These are phyloP conservation scores for Floccularia luteovirens DNA, from an alignment of 768 basidiomycete species.

Conservation along the genomic window DNA sequence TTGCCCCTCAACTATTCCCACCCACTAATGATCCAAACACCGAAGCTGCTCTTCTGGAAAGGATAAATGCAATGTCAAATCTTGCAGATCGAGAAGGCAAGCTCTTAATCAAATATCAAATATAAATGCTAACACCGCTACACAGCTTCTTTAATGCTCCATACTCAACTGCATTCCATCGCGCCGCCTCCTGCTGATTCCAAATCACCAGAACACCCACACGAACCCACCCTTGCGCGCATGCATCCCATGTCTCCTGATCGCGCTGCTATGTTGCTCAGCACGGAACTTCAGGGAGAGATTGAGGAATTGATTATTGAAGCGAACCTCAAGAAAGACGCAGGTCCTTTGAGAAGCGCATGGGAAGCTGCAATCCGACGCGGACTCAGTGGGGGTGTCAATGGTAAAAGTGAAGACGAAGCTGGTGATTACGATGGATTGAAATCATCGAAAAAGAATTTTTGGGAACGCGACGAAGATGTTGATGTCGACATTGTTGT, in stretches of 20 bases:
- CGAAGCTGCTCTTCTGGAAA: conserved; percentile 34
- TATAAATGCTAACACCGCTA: background rate
- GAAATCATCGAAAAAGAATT: too few relatives aligned
- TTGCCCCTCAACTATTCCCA: conserved; percentile 63
- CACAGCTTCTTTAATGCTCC: conserved; percentile 43
- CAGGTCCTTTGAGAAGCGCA: conserved; percentile 45
- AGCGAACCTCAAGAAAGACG: conserved; percentile 47
- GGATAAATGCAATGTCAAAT: conserved; percentile 30
- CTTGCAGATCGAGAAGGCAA: conserved; percentile 51
- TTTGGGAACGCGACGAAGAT: conserved; percentile 12
- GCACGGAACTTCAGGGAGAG: conserved; percentile 38
- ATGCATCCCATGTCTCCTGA: conserved; percentile 24
- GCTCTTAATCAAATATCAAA: conserved; percentile 7
- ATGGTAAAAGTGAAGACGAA: too few relatives aligned
- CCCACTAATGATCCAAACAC: conserved; percentile 21
- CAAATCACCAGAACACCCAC: conserved; percentile 12
- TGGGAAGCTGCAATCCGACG: conserved; percentile 38
- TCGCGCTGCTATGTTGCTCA: conserved; percentile 26
- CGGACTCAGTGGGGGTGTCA: conserved; percentile 5
- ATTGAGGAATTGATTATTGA: conserved; percentile 67
- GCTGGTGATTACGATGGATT: too few relatives aligned
- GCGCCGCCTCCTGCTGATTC: conserved; percentile 21
- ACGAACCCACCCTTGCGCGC: conserved; percentile 27
- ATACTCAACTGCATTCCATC: conserved; percentile 48
- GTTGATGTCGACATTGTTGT: too few relatives aligned